Evolutionary conservation across 1,284 basidiomycete genomes (phyloP).

Genomic region (Puccinia novopanici): DNA sequence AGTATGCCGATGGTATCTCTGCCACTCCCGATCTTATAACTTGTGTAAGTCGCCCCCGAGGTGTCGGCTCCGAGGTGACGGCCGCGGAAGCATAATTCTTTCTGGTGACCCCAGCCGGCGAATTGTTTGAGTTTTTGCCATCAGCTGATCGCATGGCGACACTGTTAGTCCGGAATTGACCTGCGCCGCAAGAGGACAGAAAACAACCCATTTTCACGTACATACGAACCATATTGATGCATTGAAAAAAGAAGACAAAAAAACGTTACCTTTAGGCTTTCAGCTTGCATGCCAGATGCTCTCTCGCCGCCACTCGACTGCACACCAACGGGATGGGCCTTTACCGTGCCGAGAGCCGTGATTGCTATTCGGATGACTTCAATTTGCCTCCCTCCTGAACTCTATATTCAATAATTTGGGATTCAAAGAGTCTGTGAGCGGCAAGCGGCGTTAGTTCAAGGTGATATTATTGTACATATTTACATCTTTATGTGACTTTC

Average conservation of each 20-base stretch:
- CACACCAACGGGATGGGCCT: slow-evolving; percentile 6
- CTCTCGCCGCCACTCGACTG: slow-evolving; percentile 4
- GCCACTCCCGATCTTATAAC: background rate
- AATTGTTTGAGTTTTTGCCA: background rate
- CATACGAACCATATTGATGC: background rate
- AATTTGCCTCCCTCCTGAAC: background rate
- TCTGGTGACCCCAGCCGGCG: background rate
- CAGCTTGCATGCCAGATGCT: background rate
- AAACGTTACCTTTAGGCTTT: background rate
- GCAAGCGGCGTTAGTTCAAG: slow-evolving; percentile 20
- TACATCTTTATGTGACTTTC: background rate
- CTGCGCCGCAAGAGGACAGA: background rate
- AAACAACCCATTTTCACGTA: background rate
- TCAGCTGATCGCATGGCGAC: background rate
- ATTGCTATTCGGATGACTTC: background rate
- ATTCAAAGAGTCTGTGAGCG: slow-evolving; percentile 4
- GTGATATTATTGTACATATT: background rate
- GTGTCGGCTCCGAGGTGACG: background rate
- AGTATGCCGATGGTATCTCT: background rate
- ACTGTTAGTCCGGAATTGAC: background rate
- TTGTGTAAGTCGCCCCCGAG: background rate
- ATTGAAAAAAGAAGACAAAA: background rate
- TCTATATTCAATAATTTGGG: background rate
- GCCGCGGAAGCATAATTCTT: background rate
- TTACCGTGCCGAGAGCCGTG: slow-evolving; percentile 14